phyloP scores from a whole-genome alignment of 140 eudicot genomes.

The Cichorium intybus region DNA sequence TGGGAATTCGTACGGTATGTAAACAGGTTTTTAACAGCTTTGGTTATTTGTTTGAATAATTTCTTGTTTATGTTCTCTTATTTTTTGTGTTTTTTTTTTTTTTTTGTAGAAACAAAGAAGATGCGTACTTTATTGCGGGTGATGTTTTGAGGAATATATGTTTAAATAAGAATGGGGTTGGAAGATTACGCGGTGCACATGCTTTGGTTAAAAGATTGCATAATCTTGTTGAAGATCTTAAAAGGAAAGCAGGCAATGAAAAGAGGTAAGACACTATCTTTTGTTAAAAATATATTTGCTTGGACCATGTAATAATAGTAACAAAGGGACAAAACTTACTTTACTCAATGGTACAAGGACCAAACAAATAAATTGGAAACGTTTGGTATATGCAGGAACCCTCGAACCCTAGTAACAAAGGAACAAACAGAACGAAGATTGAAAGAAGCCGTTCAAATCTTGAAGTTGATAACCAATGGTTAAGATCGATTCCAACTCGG shows the following conservation, averaged over 20 bases:
- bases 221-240: conserved; percentile 70
- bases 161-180: conserved; percentile 41
- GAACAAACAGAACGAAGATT: conserved; percentile 57
- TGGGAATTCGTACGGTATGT: conserved; percentile 72
- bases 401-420: conserved; percentile 19
- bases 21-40: not conserved
- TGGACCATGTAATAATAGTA: too few relatives aligned
- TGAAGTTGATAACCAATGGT: conserved; percentile 33
- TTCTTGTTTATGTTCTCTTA: not conserved
- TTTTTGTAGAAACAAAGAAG: conserved; percentile 79
- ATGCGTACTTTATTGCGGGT: conserved; percentile 66
- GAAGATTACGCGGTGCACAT: conserved; percentile 40
- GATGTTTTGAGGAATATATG: conserved; percentile 69
- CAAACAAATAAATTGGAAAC: not conserved
- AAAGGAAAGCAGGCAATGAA: conserved; percentile 55
- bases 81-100: not conserved
- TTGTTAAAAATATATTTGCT: not conserved
- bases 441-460: conserved; percentile 55
- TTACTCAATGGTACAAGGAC: too few relatives aligned
- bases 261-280: conserved; percentile 47
- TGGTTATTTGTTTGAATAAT: not conserved
- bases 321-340: too few relatives aligned
- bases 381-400: conserved; percentile 40
- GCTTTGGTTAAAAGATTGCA: conserved; percentile 65
- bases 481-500: conserved; percentile 30